phyloP scores from a whole-genome alignment of 352 stramenopile species.

The Phytopythium montanum region DNA sequence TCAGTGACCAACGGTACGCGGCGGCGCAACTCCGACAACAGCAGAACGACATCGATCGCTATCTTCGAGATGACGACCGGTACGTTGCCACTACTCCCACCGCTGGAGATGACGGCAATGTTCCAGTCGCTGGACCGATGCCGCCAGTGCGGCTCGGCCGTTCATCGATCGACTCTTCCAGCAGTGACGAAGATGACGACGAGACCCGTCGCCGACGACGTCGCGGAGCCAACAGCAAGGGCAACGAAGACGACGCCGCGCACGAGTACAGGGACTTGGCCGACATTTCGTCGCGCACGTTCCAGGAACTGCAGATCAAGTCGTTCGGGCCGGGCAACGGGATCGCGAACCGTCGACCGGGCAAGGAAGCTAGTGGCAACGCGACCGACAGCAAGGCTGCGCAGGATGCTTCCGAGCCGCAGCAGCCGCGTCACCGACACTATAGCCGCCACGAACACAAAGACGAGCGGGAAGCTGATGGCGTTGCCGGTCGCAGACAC shows the following conservation, averaged over 20 bases:
- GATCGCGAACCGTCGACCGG: slow-evolving; percentile 10
- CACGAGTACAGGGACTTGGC: slow-evolving; percentile 58
- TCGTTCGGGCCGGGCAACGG: slow-evolving; percentile 16
- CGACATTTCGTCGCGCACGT: slow-evolving; percentile 58
- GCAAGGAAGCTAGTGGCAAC: not conserved
- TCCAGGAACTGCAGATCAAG: slow-evolving; percentile 54
- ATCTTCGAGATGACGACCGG: not conserved
- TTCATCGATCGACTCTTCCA: slow-evolving; percentile 6
- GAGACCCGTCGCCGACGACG: not conserved
- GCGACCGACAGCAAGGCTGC: not conserved
- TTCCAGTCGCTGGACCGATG: not conserved
- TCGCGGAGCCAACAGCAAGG: not conserved
- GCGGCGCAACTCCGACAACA: not conserved
- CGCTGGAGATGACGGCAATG: not conserved
- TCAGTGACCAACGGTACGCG: slow-evolving; percentile 7
- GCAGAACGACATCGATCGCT: not conserved
- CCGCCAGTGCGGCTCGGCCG: not conserved
- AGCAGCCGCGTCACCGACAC: not conserved
- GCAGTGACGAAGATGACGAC: slow-evolving; percentile 11
- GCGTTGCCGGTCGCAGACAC: not conserved
- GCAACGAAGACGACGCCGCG: not conserved
- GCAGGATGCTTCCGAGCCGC: not conserved
- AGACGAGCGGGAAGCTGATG: not conserved
- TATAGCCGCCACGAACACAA: not conserved
- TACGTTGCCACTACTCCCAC: not conserved